phyloP scores from a whole-genome alignment of 1,284 basidiomycete species.

The Xerocomus nothofagi region DNA sequence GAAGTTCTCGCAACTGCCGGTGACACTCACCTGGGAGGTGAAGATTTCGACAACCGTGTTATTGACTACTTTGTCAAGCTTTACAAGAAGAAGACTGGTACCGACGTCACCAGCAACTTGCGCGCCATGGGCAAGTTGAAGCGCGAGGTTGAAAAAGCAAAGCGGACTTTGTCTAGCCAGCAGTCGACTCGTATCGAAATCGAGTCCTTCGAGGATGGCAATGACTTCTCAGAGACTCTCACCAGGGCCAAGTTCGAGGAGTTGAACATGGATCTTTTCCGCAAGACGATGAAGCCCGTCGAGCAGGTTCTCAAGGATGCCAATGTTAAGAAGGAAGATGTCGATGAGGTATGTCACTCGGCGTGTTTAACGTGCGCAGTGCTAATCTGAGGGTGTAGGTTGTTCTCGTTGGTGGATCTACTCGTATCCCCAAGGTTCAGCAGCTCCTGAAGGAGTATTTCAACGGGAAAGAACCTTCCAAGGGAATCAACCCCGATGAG shows the following conservation, averaged over 20 bases:
- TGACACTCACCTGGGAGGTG: constrained; percentile 98
- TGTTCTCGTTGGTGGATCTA: constrained; percentile 95
- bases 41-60: constrained; percentile 98
- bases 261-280: constrained; percentile 98
- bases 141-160: constrained; percentile 98
- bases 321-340: constrained; percentile 95
- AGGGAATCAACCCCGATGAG: constrained; percentile 95
- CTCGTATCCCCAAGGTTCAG: constrained; percentile 98
- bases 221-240: constrained; percentile 96
- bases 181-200: constrained; percentile 88
- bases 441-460: constrained; percentile 95
- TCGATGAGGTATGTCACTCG: constrained; percentile 73
- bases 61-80: constrained; percentile 90
- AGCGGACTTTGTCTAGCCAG: constrained; percentile 93
- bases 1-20: constrained; percentile 97
- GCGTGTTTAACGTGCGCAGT: too few species aligned
- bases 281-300: constrained; percentile 99
- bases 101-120: constrained; percentile 85
- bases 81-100: constrained; percentile 95
- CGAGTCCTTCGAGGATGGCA: constrained; percentile 92
- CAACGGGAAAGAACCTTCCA: constrained; percentile 84
- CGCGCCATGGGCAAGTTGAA: constrained; percentile 96
- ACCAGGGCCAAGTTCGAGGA: constrained; percentile 99
- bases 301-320: constrained; percentile 99
- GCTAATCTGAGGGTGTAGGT: constrained; percentile 42